Base-by-base conservation (phyloP, 1,284 basidiomycete genomes). In the Cerrena zonata region DNA sequence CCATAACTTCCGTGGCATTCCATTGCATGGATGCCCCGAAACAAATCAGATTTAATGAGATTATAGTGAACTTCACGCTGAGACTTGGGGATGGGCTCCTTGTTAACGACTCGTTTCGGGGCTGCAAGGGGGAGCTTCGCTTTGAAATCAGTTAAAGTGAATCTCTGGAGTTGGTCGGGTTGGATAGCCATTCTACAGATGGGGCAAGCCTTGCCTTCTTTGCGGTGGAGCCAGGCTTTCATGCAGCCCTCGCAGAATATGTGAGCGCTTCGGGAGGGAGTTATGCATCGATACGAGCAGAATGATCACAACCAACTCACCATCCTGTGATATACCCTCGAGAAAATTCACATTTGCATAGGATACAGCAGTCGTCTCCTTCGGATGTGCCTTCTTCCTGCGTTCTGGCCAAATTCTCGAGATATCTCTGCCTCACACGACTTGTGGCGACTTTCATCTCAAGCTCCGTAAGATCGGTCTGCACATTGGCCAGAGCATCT, bases 181-280 rank as follows among this genome's bases (percentile, higher is more conserved):
- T 83, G 67, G 55, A 89, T 76, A 12, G 73, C 62, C 22, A 80
- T 74, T 38, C 84, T 76, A 67, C 87, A 89, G 27, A 90, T 83
- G n/a, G 86, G 86, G 59, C 87, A 89, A 3, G 78, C 76, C 59
- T 78, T 84, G 36, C 78, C 78, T 49, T 77, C 77, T 42, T 73
- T 76, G 47, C 75, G 74, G 21, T 64, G 56, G 44, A 84, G 59
- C 85, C 85, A 89, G 2, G 74, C 73, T 53, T 78, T 82, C 73
- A 89, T 75, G 54, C 86, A 89, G 12, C 85, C 84, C 72, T 89
- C 84, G 57, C 86, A 89, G 60, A 83, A 89, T 0, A 85, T 74
- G 66, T 89, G 86, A 0, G 83, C 87, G 61, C 87, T 89, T 49
- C 11, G 53, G 21, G 40, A 22, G 47, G 10, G 26, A 43, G 4